Base-by-base conservation (phyloP, 495 filamentous ascomycete species). In the Tuber magnatum region DNA sequence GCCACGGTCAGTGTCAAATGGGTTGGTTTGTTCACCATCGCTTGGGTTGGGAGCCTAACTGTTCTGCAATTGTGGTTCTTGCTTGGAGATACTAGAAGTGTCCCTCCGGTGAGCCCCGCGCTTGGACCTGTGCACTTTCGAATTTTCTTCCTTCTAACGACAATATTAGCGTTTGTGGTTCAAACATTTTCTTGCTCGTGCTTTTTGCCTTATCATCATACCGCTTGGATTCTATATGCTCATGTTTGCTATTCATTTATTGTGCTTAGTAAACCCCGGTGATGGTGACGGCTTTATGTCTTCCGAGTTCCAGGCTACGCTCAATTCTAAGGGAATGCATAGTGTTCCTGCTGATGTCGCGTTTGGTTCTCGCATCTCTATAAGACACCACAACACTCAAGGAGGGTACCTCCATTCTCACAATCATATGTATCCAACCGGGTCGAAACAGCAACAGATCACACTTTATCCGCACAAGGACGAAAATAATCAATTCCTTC, bases 281-380 rank as follows among this genome's bases (percentile, higher is more conserved):
- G 95, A 99, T 38, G 95, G 95, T 68, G 95, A 99, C 83, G 95
- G 95, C 72, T 99, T 99, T 87, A 99, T 99, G 95, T 97, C 93
- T 77, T 97, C 94, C 44, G 96, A 99, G 83, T 99, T 99, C 86
- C 96, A 98, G 84, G 92, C 96, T 38, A 99, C 95, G 2, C 86
- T 99, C 74, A 99, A 97, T 84, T 94, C 91, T 65, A 98, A 98
- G 85, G 89, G 87, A 46, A 99, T 99, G 95, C 89, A 93, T 83
- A 94, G 96, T 83, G 94, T 97, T 28, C 91, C 95, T 0, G 95
- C 92, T 5, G 94, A 99, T 84, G 90, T 99, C 76, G 90, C 91
- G 40, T 92, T 93, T 81, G 95, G 95, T 65, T 95, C 93, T 81
- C 90, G 92, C 65, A 87, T 99, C 79, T 89, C 87, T 80, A 88